These are phyloP conservation scores for Calamus simplicifolius DNA, from an alignment of 176 grass and related monocot species.

Conservation along the genomic window DNA sequence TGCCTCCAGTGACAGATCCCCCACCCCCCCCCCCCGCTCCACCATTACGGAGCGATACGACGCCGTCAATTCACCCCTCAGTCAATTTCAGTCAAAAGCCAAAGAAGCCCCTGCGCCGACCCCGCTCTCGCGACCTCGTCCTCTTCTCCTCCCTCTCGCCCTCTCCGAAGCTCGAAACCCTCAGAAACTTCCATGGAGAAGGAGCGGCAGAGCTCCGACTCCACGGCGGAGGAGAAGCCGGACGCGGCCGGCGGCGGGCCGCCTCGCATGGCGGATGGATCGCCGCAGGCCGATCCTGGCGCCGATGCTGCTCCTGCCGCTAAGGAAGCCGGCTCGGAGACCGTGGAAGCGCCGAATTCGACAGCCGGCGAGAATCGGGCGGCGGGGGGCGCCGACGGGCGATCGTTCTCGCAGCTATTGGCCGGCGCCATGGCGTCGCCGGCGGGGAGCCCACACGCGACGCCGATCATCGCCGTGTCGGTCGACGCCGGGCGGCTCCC, in stretches of 20 bases:
- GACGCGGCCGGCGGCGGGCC: not conserved
- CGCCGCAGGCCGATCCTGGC: not conserved
- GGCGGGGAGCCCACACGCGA: constrained; percentile 4
- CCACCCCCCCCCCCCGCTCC: too few relatives aligned
- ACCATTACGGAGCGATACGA: too few relatives aligned
- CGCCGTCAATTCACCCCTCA: too few relatives aligned
- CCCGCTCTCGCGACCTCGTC: not conserved
- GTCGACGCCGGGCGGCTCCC: not conserved
- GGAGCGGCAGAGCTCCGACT: not conserved
- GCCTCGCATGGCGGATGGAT: not conserved
- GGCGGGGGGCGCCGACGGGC: constrained; percentile 9
- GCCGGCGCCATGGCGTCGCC: constrained; percentile 19
- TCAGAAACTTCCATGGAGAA: not conserved
- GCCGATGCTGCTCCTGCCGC: not conserved
- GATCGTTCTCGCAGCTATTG: constrained; percentile 19
- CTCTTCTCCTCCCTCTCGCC: constrained; percentile 1
- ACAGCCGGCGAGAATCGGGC: not conserved
- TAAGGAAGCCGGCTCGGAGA: not conserved
- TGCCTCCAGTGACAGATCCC: too few relatives aligned
- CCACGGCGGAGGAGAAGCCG: not conserved
- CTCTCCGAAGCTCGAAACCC: not conserved
- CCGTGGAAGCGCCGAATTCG: too few relatives aligned
- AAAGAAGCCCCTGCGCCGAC: too few relatives aligned
- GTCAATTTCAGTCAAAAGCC: too few relatives aligned
- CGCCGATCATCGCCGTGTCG: constrained; percentile 36